Evolutionary conservation across 2,329 filamentous ascomycete genomes (phyloP), one percentile per base, ranked within the genome.

Genomic region (Akanthomyces lecanii): DNA sequence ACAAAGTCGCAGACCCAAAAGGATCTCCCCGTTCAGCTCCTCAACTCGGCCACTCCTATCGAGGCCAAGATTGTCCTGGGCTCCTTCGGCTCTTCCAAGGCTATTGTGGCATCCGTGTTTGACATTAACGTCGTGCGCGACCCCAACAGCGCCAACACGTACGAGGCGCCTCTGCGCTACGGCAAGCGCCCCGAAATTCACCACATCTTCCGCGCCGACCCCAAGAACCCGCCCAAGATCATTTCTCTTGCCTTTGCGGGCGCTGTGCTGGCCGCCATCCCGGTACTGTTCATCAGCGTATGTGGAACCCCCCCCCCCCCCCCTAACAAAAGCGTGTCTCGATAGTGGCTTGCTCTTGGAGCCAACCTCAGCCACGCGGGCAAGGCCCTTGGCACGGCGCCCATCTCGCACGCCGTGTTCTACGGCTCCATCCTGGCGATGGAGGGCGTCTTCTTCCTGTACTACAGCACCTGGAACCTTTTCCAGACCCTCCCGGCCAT

Each of bases 371-470:
- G 83, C 70, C 92, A 98, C 73, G 77, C 95, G 1, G 76, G 85
- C 59, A 89, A 89, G 73, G 94, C 95, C 10, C 77, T 97, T 57
- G 80, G 85, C 63, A 81, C 84, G 25, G 90, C 92, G 1, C 94
- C 95, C 2, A 69, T 97, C 50, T 89, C 94, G 5, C 94, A 99
- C 74, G 80, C 81, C 36, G 75, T 92, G 40, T 99, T 98, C 81
- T 90, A 96, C 69, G 90, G 90, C 58, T 97, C 92, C 5, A 86
- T 99, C 62, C 65, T 97, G 45, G 87, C 88, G 25, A 90, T 99
- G 81, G 95, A 99, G 76, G 90, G 85, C 18, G 87, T 97, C 63
- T 97, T 99, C 78, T 94, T 95, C 80, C 78, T 97, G 68, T 99
- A 99, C 83, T 98, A 98, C 78, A 89, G 85, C 60, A 86, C 79